Percentiles rank a stretch among this genome's conserved stretches.
These are phyloP conservation scores for Mortierella sp. DNA, from an alignment of 371 early-diverging fungal genomes.

Conservation along the genomic window DNA sequence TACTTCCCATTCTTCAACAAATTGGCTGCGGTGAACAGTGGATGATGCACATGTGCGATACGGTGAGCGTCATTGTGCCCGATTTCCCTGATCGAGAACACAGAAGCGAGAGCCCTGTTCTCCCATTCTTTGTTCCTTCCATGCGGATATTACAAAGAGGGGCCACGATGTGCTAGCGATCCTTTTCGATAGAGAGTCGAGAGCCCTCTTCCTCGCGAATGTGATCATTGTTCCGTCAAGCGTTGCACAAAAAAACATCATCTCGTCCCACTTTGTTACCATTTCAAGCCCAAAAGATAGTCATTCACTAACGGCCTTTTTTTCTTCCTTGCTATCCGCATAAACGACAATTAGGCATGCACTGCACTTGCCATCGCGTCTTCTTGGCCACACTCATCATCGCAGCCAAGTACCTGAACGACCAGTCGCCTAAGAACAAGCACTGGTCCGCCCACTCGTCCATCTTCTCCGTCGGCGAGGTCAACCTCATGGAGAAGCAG, in stretches of 20 bases:
- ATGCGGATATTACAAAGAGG: neutral
- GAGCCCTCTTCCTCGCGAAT: slow-evolving; percentile 17
- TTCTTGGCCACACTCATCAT: slow-evolving; percentile 84
- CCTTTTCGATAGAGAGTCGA: neutral
- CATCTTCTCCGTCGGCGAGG: slow-evolving; percentile 79
- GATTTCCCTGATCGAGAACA: neutral
- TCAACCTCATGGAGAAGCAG: slow-evolving; percentile 88
- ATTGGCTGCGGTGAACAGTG: neutral
- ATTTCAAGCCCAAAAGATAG: too few relatives aligned
- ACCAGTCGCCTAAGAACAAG: slow-evolving; percentile 82
- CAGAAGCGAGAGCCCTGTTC: neutral
- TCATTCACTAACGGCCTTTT: neutral
- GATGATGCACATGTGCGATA: neutral
- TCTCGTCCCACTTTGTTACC: too few relatives aligned
- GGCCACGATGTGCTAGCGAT: too few relatives aligned
- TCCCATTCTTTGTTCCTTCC: neutral
- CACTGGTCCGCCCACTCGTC: slow-evolving; percentile 80
- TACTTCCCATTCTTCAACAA: too few relatives aligned
- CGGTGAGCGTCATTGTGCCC: neutral
- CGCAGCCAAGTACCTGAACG: slow-evolving; percentile 81
- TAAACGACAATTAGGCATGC: slow-evolving; percentile 66
- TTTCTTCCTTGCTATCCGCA: neutral
- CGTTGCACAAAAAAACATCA: neutral
- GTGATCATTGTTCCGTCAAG: slow-evolving; percentile 30
- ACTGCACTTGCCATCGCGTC: slow-evolving; percentile 84